Evolutionary conservation across 352 stramenopile species (phyloP).

Genomic region (Pythium rishiriense): DNA sequence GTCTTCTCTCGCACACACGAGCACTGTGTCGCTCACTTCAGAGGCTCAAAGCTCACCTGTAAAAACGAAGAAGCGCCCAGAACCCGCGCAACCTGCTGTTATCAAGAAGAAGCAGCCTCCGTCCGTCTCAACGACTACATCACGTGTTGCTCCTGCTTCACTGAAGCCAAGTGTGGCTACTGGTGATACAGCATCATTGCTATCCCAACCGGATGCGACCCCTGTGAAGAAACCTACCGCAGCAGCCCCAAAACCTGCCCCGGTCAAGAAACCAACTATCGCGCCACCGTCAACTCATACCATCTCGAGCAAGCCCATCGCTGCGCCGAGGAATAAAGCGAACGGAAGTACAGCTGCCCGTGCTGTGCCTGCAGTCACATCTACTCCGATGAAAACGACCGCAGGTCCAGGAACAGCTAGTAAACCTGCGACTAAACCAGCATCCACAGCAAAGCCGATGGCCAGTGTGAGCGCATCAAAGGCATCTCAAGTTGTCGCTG

Average conservation of each 20-base stretch:
- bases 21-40: slow-evolving; percentile 3
- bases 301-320: neutral
- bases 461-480: neutral
- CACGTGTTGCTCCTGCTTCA: slow-evolving; percentile 14
- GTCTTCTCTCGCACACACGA: slow-evolving; percentile 41
- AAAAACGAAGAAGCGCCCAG: slow-evolving; percentile 5
- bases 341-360: neutral
- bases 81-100: neutral
- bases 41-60: slow-evolving; percentile 4
- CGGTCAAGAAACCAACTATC: neutral
- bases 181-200: neutral
- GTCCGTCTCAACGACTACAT: neutral
- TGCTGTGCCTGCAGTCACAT: neutral
- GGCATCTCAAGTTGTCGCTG: neutral
- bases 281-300: neutral
- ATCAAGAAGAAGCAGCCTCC: slow-evolving; percentile 11
- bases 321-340: slow-evolving; percentile 6
- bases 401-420: neutral
- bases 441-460: neutral
- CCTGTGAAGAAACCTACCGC: neutral
- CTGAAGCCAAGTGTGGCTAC: neutral
- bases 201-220: neutral
- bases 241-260: neutral
- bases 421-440: neutral
- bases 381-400: neutral